Evolutionary conservation across 768 basidiomycete species (phyloP).

Genomic region (Sistotremastrum niveocremeum): DNA sequence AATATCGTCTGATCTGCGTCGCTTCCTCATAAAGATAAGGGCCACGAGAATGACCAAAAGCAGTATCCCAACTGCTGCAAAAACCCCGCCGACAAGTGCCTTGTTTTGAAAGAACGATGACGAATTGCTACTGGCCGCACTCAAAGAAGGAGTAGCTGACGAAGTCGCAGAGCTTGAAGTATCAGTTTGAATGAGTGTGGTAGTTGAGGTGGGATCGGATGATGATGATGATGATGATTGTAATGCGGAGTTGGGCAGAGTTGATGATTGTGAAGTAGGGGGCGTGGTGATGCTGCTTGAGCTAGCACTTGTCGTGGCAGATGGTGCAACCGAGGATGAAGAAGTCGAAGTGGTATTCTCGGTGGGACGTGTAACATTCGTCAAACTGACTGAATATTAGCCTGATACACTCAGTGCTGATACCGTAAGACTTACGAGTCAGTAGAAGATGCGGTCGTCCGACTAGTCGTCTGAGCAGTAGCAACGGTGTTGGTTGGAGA

Average conservation of each 20-base stretch:
- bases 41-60: constrained; percentile 32
- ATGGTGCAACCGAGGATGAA: constrained; percentile 1
- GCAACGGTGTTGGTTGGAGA: neutral
- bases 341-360: constrained; percentile 4
- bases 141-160: constrained; percentile 8
- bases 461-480: neutral
- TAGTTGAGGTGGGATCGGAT: constrained; percentile 5
- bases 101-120: constrained; percentile 49
- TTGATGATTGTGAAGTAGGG: constrained; percentile 6
- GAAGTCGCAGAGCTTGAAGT: constrained; percentile 17
- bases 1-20: no score
- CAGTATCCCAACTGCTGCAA: constrained; percentile 36
- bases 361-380: constrained; percentile 3
- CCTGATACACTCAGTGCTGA: constrained; percentile 5
- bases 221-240: constrained; percentile 8
- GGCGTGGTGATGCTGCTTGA: constrained; percentile 8
- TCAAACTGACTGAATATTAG: constrained; percentile 17
- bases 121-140: constrained; percentile 5
- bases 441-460: neutral
- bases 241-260: constrained; percentile 2
- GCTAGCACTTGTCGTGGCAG: constrained; percentile 6
- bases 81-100: constrained; percentile 45
- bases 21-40: constrained; percentile 7
- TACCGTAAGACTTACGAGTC: neutral
- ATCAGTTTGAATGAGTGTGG: constrained; percentile 12